phyloP scores from a whole-genome alignment of 176 grass and related monocot genomes.

The Tillandsia fasciculata region DNA sequence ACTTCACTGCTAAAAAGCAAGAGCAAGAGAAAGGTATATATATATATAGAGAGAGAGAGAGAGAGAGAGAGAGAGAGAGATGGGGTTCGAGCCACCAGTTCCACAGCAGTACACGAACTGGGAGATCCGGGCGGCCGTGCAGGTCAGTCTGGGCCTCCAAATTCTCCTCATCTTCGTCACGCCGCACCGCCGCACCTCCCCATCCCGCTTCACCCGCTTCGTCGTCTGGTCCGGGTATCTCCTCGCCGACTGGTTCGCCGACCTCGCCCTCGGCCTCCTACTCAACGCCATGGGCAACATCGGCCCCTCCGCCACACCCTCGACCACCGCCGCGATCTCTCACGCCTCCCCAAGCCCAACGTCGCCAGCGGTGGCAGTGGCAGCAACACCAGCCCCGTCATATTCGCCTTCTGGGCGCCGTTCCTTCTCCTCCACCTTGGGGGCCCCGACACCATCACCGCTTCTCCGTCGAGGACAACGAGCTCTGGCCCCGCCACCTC shows the following conservation, averaged over 20 bases:
- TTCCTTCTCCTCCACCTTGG: conserved; percentile 34
- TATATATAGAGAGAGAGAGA: too few relatives aligned
- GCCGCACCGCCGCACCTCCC: not conserved
- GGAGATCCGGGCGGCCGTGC: conserved; percentile 15
- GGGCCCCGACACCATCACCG: conserved; percentile 30
- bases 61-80: too few relatives aligned
- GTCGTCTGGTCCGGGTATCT: conserved; percentile 28
- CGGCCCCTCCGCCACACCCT: too few relatives aligned
- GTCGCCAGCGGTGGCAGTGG: too few relatives aligned
- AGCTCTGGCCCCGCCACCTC: conserved; percentile 27
- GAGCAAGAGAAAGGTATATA: too few relatives aligned
- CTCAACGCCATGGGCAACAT: not conserved
- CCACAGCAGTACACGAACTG: too few relatives aligned
- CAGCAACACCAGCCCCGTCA: not conserved
- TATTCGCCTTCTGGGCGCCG: conserved; percentile 28
- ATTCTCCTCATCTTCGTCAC: conserved; percentile 11
- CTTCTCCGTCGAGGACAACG: conserved; percentile 34
- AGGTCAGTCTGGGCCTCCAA: conserved; percentile 26
- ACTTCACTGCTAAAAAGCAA: too few relatives aligned
- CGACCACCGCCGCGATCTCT: too few relatives aligned
- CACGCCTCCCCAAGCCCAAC: too few relatives aligned
- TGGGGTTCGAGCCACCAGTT: too few relatives aligned
- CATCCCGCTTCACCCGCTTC: not conserved
- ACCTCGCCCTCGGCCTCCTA: conserved; percentile 24
- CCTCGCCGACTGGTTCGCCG: conserved; percentile 9